Percentiles rank a stretch among this genome's conserved stretches.
phyloP scores from a whole-genome alignment of 2,329 filamentous ascomycete genomes.

The Trichoderma arundinaceum region DNA sequence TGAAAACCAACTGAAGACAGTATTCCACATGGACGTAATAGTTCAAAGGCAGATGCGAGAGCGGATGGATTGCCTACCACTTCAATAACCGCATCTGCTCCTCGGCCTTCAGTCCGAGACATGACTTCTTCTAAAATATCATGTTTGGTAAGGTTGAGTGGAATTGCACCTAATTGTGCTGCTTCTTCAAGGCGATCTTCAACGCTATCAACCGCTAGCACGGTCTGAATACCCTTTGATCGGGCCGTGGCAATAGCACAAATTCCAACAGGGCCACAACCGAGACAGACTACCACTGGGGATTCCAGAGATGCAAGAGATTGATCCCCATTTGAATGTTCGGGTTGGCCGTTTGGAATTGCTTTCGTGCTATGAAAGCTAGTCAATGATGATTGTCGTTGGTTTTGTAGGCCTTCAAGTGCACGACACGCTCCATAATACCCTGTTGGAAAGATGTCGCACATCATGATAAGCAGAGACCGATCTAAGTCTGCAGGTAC shows the following conservation, averaged over 20 bases:
- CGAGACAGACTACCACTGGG: slow-evolving; percentile 6
- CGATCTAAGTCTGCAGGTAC: background rate
- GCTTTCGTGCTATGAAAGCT: background rate
- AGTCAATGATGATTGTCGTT: slow-evolving; percentile 1
- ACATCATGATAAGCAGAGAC: slow-evolving; percentile 20
- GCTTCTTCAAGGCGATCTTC: slow-evolving; percentile 16
- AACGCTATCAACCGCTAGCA: slow-evolving; percentile 8
- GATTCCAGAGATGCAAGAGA: background rate
- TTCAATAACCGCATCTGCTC: slow-evolving; percentile 14
- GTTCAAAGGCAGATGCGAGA: slow-evolving; percentile 13
- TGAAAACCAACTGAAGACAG: slow-evolving; percentile 18
- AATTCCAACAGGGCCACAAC: slow-evolving; percentile 13
- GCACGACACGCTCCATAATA: slow-evolving; percentile 11
- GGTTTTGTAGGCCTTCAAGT: slow-evolving; percentile 1
- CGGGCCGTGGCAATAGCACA: slow-evolving; percentile 16
- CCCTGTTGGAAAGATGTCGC: slow-evolving; percentile 18
- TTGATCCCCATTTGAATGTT: background rate
- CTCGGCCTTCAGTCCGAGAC: background rate
- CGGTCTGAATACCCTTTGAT: slow-evolving; percentile 5
- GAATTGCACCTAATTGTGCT: slow-evolving; percentile 6
- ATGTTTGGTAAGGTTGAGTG: slow-evolving; percentile 2
- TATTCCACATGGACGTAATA: slow-evolving; percentile 9
- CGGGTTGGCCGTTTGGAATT: background rate
- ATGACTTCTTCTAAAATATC: slow-evolving; percentile 9
- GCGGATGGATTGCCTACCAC: slow-evolving; percentile 16